A percentile compares a stretch with the other conserved stretches of the same genome.
Conservation (phyloP, 441 rosid species). For the Gossypium schwendimanii region DNA sequence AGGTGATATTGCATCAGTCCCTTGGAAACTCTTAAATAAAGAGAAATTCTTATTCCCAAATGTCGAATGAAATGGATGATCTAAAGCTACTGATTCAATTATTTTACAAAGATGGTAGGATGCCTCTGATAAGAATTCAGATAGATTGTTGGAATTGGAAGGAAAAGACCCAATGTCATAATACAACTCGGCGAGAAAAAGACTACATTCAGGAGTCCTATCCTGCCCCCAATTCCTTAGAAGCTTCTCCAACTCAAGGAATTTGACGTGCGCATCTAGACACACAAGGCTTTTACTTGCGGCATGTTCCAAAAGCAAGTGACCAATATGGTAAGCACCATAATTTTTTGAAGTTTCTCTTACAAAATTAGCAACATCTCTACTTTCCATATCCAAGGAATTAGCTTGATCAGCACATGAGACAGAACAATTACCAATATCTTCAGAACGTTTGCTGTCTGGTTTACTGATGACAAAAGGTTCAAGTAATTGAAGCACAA, state of each 20-base stretch:
- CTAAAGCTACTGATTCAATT: constrained; percentile 80
- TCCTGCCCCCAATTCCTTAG: constrained; percentile 82
- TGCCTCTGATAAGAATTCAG: constrained; percentile 60
- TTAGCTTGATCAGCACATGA: constrained; percentile 33
- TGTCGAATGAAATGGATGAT: constrained; percentile 38
- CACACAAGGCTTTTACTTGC: constrained; percentile 37
- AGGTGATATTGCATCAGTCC: constrained; percentile 27
- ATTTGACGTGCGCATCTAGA: constrained; percentile 52
- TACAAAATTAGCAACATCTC: constrained; percentile 48
- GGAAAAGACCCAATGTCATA: constrained; percentile 62
- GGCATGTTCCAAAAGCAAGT: constrained; percentile 77
- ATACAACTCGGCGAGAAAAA: constrained; percentile 89
- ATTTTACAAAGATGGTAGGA: constrained; percentile 90
- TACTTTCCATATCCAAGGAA: constrained; percentile 41
- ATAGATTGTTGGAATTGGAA: constrained; percentile 40
- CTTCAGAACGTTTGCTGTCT: constrained; percentile 30
- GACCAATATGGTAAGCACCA: constrained; percentile 89
- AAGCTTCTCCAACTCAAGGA: constrained; percentile 80
- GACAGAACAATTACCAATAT: constrained; percentile 27
- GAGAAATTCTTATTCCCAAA: constrained; percentile 32
- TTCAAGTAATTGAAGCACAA: constrained; percentile 65
- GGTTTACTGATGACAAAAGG: constrained; percentile 46
- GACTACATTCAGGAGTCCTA: constrained; percentile 81
- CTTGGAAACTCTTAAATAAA: constrained; percentile 31
- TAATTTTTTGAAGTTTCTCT: constrained; percentile 59